These are phyloP conservation scores for Microdochium bolleyi DNA, from an alignment of 2,329 filamentous ascomycete species.

Conservation along the genomic window DNA sequence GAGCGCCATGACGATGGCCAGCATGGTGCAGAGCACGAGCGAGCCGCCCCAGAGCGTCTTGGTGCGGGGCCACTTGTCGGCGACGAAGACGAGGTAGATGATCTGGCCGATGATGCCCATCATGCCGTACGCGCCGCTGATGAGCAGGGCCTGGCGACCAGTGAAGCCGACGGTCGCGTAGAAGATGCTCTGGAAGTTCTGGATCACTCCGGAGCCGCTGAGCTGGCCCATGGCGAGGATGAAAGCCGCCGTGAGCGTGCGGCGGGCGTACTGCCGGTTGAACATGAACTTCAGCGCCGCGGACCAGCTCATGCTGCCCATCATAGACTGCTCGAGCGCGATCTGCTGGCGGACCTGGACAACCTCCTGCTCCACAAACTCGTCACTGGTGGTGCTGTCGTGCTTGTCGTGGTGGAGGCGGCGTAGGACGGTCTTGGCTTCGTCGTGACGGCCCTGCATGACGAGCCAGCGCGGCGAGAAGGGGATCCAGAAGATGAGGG, in stretches of 20 bases:
- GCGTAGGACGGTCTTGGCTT: slow-evolving; percentile 6
- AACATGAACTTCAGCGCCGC: slow-evolving; percentile 11
- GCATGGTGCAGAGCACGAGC: slow-evolving; percentile 8
- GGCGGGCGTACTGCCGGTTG: slow-evolving; percentile 15
- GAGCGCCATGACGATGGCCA: slow-evolving; percentile 13
- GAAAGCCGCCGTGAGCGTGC: slow-evolving; percentile 21
- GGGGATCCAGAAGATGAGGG: slow-evolving; percentile 12
- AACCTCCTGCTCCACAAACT: slow-evolving; percentile 14
- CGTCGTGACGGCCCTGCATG: slow-evolving; percentile 7
- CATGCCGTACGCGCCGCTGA: slow-evolving; percentile 25
- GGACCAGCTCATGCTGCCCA: slow-evolving; percentile 9
- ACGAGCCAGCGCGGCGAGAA: slow-evolving; percentile 15
- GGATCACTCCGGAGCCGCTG: slow-evolving; percentile 24
- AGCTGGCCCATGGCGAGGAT: slow-evolving; percentile 24
- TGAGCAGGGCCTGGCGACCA: slow-evolving; percentile 20
- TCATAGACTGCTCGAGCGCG: slow-evolving; percentile 11
- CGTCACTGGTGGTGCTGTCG: slow-evolving; percentile 8
- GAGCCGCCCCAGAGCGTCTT: slow-evolving; percentile 9
- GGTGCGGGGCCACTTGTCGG: slow-evolving; percentile 23
- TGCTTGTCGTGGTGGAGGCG: slow-evolving; percentile 7
- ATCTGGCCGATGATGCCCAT: slow-evolving; percentile 26
- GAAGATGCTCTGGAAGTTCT: slow-evolving; percentile 27
- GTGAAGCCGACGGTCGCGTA: slow-evolving; percentile 23
- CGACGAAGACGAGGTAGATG: slow-evolving; percentile 20
- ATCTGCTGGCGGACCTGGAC: slow-evolving; percentile 21